Conservation (phyloP, 805 yeast species). For the Tetrapisispora pingtungensis region DNA sequence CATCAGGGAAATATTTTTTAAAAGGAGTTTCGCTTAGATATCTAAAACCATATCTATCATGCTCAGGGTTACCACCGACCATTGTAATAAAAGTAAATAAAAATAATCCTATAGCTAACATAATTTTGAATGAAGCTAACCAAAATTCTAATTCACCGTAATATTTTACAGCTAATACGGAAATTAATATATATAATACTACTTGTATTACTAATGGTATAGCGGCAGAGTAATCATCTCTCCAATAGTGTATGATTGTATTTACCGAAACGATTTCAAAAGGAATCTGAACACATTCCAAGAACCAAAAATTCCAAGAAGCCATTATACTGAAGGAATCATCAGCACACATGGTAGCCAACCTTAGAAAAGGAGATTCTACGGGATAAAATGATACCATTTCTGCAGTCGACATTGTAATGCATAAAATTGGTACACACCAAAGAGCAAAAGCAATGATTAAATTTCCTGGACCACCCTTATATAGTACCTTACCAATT, state of each 20-base stretch:
- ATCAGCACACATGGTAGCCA: constrained; percentile 69
- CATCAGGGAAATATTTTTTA: constrained; percentile 44
- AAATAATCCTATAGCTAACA: constrained; percentile 66
- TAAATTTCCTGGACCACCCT: constrained; percentile 63
- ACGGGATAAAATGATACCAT: constrained; percentile 70
- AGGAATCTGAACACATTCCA: constrained; percentile 71
- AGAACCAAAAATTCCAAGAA: constrained; percentile 72
- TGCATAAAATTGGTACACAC: constrained; percentile 58
- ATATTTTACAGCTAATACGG: constrained; percentile 59
- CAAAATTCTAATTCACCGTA: constrained; percentile 82
- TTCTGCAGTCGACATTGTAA: constrained; percentile 68
- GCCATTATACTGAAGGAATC: constrained; percentile 64
- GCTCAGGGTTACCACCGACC: constrained; percentile 79
- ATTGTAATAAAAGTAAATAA: constrained; percentile 68
- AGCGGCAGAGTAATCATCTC: constrained; percentile 64
- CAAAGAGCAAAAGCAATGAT: constrained; percentile 57
- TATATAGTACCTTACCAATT: constrained; percentile 51
- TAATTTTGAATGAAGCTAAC: constrained; percentile 62
- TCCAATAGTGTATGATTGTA: constrained; percentile 72
- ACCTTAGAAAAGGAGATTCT: constrained; percentile 63
- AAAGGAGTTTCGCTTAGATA: constrained; percentile 48
- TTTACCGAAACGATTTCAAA: constrained; percentile 77
- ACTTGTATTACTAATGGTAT: constrained; percentile 58
- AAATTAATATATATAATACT: constrained; percentile 50
- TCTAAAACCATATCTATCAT: constrained; percentile 51